phyloP scores from a whole-genome alignment of 108 stramenopile species.

The Nitzschia putrida region DNA sequence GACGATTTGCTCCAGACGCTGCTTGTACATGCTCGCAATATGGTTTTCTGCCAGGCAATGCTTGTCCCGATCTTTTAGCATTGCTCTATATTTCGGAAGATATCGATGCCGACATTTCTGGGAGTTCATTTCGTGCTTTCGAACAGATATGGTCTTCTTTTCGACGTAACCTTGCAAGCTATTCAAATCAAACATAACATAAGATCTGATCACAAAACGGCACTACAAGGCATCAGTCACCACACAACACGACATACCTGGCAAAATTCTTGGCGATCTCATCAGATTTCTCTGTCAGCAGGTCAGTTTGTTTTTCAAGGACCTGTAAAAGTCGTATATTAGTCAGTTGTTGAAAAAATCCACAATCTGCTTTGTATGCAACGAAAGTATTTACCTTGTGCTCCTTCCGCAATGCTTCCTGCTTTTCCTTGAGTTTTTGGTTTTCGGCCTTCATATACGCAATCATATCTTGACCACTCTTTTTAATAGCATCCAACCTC shows the following conservation, averaged over 20 bases:
- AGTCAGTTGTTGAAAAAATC: not conserved
- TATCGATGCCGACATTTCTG: conserved; percentile 24
- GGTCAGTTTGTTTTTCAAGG: conserved; percentile 30
- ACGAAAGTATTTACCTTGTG: not conserved
- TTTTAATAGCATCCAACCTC: conserved; percentile 9
- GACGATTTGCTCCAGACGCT: conserved; percentile 1
- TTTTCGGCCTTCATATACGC: conserved; percentile 30
- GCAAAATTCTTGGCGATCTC: conserved; percentile 23
- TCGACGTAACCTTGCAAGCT: conserved; percentile 14
- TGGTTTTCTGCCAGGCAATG: conserved; percentile 10
- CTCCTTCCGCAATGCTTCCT: conserved; percentile 14
- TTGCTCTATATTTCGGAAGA: conserved; percentile 15
- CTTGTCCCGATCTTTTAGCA: conserved; percentile 3
- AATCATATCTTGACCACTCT: conserved; percentile 25
- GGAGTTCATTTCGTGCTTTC: conserved; percentile 15
- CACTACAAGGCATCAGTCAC: not conserved
- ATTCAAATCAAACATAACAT: not conserved
- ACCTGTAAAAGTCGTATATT: not conserved
- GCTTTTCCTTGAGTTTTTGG: conserved; percentile 3
- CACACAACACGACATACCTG: not conserved
- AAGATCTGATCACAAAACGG: not conserved
- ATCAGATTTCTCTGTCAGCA: conserved; percentile 19
- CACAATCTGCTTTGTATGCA: not conserved
- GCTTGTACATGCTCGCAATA: conserved; percentile 9
- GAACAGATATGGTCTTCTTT: conserved; percentile 7